phyloP scores from a whole-genome alignment of 768 basidiomycete species.

The Serendipita sp. region DNA sequence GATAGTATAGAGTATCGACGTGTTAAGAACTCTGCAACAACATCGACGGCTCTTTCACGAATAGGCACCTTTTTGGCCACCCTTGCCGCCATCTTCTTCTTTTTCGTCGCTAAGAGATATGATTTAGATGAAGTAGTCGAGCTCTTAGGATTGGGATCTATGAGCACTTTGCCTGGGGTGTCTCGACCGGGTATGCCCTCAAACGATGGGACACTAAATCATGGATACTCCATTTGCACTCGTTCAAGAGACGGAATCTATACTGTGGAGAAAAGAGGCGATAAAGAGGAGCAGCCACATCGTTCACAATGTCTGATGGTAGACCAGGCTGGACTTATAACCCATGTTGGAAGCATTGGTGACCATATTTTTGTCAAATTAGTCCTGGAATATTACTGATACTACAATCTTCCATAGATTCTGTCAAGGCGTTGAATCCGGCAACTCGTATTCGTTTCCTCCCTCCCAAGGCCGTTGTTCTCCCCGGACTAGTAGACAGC shows the following conservation, averaged over 20 bases:
- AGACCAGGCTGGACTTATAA: conserved; percentile 32
- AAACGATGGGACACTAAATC: not conserved
- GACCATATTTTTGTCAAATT: not conserved
- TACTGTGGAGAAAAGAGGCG: conserved; percentile 45
- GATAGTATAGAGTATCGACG: not conserved
- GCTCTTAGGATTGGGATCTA: not conserved
- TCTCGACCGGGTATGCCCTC: not conserved
- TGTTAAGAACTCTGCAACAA: not conserved
- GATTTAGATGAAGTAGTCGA: not conserved
- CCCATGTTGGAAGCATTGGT: conserved; percentile 36
- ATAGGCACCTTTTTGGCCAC: not conserved
- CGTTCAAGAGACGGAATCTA: conserved; percentile 28
- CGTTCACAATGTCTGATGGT: conserved; percentile 22
- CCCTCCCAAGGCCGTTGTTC: conserved; percentile 36
- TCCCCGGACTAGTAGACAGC: conserved; percentile 65
- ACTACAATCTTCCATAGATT: conserved; percentile 1
- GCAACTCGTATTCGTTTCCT: conserved; percentile 22
- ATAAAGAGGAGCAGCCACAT: conserved; percentile 21
- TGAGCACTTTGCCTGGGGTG: not conserved
- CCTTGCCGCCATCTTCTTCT: not conserved
- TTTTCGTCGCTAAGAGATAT: not conserved
- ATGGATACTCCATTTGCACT: not conserved
- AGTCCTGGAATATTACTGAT: not conserved
- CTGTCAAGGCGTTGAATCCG: conserved; percentile 25
- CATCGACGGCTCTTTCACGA: not conserved